Evolutionary conservation across 768 basidiomycete species (phyloP).

Genomic region (Lentinula detonsa): DNA sequence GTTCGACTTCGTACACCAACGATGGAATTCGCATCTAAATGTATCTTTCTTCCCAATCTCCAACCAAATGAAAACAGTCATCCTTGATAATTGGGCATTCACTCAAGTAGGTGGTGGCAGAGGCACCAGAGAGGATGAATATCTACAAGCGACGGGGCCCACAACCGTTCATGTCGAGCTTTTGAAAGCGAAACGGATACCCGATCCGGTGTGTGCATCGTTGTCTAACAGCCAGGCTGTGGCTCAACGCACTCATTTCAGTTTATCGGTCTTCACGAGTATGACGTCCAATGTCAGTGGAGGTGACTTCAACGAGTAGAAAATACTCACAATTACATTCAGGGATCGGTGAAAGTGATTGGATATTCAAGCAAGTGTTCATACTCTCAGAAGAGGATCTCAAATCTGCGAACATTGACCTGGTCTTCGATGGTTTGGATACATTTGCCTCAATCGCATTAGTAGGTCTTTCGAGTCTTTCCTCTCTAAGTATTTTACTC

Average conservation of each 20-base stretch:
- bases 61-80: not conserved
- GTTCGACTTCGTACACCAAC: not conserved
- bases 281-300: slow-evolving; percentile 82
- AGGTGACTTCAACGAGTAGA: not conserved
- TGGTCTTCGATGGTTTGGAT: slow-evolving; percentile 89
- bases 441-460: slow-evolving; percentile 75
- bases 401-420: slow-evolving; percentile 46
- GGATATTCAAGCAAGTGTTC: slow-evolving; percentile 76
- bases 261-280: slow-evolving; percentile 78
- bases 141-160: slow-evolving; percentile 67
- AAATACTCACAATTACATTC: not conserved
- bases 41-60: not conserved
- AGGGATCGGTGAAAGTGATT: slow-evolving; percentile 89
- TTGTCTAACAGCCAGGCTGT: not conserved
- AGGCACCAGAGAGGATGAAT: slow-evolving; percentile 58
- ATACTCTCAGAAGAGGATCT: slow-evolving; percentile 42
- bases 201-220: slow-evolving; percentile 64
- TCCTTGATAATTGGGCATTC: slow-evolving; percentile 51
- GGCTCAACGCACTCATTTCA: slow-evolving; percentile 18
- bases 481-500: not conserved
- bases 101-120: slow-evolving; percentile 59
- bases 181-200: slow-evolving; percentile 63
- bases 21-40: not conserved
- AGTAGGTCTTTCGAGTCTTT: slow-evolving; percentile 32
- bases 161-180: slow-evolving; percentile 88